A percentile compares a stretch with the other conserved stretches of the same genome.
Conservation (phyloP, 768 basidiomycete species). For the Melanogaster broomeanus region DNA sequence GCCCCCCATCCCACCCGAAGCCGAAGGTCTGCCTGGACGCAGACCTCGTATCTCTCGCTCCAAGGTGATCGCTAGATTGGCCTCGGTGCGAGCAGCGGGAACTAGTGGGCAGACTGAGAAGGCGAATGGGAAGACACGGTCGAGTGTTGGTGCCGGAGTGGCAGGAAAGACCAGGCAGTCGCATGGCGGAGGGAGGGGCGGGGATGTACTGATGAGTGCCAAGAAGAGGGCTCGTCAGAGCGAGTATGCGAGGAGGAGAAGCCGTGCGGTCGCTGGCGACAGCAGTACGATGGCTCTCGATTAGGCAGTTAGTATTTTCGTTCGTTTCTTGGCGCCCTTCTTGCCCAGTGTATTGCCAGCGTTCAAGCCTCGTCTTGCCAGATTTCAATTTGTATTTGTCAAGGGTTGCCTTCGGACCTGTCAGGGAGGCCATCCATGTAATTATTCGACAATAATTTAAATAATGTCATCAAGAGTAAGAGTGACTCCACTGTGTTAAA, state of each 20-base stretch:
- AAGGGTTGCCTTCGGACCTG: neutral
- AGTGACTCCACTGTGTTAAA: neutral
- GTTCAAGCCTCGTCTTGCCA: neutral
- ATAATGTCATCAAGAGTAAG: too few species aligned
- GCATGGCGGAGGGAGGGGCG: constrained; percentile 28
- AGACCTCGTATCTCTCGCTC: constrained; percentile 82
- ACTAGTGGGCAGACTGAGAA: constrained; percentile 18
- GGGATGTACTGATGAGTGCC: constrained; percentile 56
- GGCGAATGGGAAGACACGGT: constrained; percentile 40
- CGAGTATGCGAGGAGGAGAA: constrained; percentile 65
- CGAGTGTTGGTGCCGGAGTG: constrained; percentile 49
- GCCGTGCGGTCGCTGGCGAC: constrained; percentile 32
- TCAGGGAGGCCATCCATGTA: neutral
- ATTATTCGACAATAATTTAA: neutral
- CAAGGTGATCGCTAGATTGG: constrained; percentile 74
- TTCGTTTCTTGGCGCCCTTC: neutral
- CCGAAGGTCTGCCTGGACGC: constrained; percentile 43
- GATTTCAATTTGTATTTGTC: neutral
- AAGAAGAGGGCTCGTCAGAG: constrained; percentile 78
- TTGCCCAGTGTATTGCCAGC: constrained; percentile 13
- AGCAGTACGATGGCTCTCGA: constrained; percentile 11
- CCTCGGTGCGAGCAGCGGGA: constrained; percentile 61
- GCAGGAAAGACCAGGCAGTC: constrained; percentile 25
- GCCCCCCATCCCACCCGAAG: constrained; percentile 23
- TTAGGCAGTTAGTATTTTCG: neutral